Base-by-base conservation (phyloP, 1,284 basidiomycete species). In the Sparassis latifolia region DNA sequence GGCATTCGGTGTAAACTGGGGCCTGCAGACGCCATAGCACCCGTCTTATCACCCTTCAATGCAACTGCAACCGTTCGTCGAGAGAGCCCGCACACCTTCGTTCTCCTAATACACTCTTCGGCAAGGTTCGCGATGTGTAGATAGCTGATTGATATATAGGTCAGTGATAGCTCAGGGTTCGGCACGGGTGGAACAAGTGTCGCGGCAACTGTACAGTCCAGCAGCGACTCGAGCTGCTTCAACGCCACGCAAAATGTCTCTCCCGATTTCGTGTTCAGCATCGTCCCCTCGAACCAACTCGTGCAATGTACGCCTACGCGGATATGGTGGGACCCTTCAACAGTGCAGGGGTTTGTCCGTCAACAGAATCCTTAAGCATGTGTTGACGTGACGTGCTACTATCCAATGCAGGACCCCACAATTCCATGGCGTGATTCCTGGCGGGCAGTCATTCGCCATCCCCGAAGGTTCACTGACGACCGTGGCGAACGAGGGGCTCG, bases 401-500 rank as follows among this genome's bases (percentile, higher is more conserved):
- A 4, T 3, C 37, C 29, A 27, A 10, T 27, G 10, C 52, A 84
- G 84, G 7, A 75, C 62, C 2, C 74, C 80, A 2, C 74, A 66
- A 33, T 85, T 90, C 63, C 71, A 80, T 40, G 87, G 86, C 6
- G 71, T 89, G 41, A 89, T 91, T 33, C 89, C 88, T 1, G 88
- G 86, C 2, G 88, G 88, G 12, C 69, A 86, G 47, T 85, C 86
- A 0, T 89, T 89, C 62, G 61, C 72, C 5, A 77, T 90, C 49
- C 80, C 82, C 1, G 50, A 73, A 49, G 70, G 70, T 5, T 35
- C 58, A 1, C 62, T 80, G 30, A 75, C 79, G 1, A 66, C 69
- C 5, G 64, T 74, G 0, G 31, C 62, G 0, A 53, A 58, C 0
- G 65, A 79, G 54, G 86, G 85, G 3, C 75, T 66, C 3, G 84